Evolutionary conservation across 345 rosid genomes (phyloP).

Genomic region (Geranium rotundifolium): DNA sequence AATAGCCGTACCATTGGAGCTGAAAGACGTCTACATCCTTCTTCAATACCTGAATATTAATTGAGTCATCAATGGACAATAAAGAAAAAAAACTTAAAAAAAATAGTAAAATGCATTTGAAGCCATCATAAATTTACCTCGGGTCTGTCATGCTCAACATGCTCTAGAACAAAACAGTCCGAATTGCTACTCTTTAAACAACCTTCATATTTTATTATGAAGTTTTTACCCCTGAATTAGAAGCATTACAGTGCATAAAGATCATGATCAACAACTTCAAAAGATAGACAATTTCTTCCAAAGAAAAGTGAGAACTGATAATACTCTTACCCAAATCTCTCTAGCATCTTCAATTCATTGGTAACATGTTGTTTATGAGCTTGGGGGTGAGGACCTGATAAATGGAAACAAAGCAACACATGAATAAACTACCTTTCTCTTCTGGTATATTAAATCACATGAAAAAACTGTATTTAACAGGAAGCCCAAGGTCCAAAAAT

Average conservation of each 20-base stretch:
- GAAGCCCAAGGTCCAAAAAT: too few relatives aligned
- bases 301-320: background rate
- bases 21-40: constrained; percentile 60
- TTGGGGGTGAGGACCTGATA: constrained; percentile 75
- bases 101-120: background rate
- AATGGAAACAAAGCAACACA: constrained; percentile 9
- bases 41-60: constrained; percentile 40
- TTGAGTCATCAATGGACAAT: constrained; percentile 10
- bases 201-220: constrained; percentile 66
- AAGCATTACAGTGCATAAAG: constrained; percentile 4
- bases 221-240: constrained; percentile 70
- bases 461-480: background rate
- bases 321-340: constrained; percentile 75
- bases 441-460: too few relatives aligned
- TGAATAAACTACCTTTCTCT: background rate
- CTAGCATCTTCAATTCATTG: constrained; percentile 78
- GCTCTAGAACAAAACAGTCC: constrained; percentile 82
- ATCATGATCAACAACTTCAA: background rate
- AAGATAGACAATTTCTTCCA: background rate
- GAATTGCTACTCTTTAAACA: constrained; percentile 58
- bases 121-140: constrained; percentile 34
- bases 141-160: constrained; percentile 88
- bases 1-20: constrained; percentile 72
- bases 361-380: constrained; percentile 55
- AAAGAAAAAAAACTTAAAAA: constrained; percentile 5